Percentiles rank a stretch among this genome's conserved stretches.
These are phyloP conservation scores for Cyberlindnera suaveolens DNA, from an alignment of 805 yeast genomes.

Conservation along the genomic window DNA sequence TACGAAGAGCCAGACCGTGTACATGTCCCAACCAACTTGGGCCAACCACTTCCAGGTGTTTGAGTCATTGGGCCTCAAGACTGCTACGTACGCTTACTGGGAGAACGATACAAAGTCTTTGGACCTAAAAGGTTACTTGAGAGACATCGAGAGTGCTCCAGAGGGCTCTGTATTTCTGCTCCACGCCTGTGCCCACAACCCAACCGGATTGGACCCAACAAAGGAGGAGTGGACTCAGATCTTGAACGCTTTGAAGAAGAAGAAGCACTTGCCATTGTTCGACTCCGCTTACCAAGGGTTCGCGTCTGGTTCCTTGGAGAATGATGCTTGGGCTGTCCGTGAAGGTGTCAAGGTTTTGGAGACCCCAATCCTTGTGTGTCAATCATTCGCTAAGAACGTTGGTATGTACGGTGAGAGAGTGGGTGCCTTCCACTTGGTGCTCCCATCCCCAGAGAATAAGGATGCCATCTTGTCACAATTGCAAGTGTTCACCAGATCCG, in stretches of 20 bases:
- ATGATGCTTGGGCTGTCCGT: conserved; percentile 75
- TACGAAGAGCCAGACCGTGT: conserved; percentile 41
- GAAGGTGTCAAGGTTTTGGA: conserved; percentile 46
- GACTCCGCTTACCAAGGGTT: conserved; percentile 98
- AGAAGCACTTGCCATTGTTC: conserved; percentile 73
- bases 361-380: conserved; percentile 72
- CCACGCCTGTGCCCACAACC: conserved; percentile 97
- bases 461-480: conserved; percentile 70
- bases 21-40: conserved; percentile 93
- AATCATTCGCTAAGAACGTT: conserved; percentile 93
- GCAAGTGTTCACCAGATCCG: conserved; percentile 69
- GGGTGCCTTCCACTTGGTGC: conserved; percentile 81
- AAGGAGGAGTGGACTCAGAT: conserved; percentile 74
- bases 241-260: conserved; percentile 50
- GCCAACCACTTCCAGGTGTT: conserved; percentile 90
- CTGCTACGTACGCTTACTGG: conserved; percentile 82
- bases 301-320: conserved; percentile 79
- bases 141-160: conserved; percentile 59
- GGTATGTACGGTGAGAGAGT: conserved; percentile 98
- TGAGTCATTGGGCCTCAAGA: conserved; percentile 58
- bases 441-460: conserved; percentile 39
- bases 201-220: conserved; percentile 94
- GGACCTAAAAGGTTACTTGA: conserved; percentile 62
- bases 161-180: conserved; percentile 73
- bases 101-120: conserved; percentile 61